Evolutionary conservation across 2,329 filamentous ascomycete genomes (phyloP), one percentile per base, ranked within the genome.

Genomic region (Fusarium aywerte): DNA sequence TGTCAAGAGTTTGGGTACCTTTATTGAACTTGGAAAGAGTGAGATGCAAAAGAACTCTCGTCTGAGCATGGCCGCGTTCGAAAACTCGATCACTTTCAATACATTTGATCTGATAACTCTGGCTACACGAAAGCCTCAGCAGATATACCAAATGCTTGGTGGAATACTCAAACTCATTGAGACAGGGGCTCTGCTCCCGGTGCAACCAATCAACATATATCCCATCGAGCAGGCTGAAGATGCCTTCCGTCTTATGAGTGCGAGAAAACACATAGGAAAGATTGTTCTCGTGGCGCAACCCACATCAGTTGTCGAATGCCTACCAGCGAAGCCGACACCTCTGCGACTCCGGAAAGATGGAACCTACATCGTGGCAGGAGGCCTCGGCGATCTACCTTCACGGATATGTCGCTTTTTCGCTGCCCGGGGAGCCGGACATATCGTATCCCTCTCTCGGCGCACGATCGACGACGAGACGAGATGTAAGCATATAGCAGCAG

Each of bases 341-440:
- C 12, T 54, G 1, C 16, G 23, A 20, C 54, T 57, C 16, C 18
- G 23, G 2, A 57, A 25, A 7, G 48, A 57, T 31, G 54, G 54
- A 1, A 57, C 54, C 5, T 57, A 57, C 1, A 31, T 54, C 10
- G 16, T 57, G 2, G 38, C 54, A 4, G 54, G 54, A 12, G 54
- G 54, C 11, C 38, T 57, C 3, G 54, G 54, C 0, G 54, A 57
- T 36, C 18, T 57, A 1, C 54, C 54, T 1, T 57, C 54, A 7
- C 39, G 48, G n/a, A 57, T 57, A 2, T 43, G 48, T 31, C 54
- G 31, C 7, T 57, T 57, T 10, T 31, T 57, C 2, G 54, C 54
- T 25, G 38, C 48, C 18, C 54, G 31, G n/a, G 54, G 38, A 36
- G 54, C 54, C 1, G 54, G 54, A n/a, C 48, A 57, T 36, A 54